Evolutionary conservation across 495 filamentous ascomycete genomes (phyloP).

Genomic region (Lepraria neglecta): DNA sequence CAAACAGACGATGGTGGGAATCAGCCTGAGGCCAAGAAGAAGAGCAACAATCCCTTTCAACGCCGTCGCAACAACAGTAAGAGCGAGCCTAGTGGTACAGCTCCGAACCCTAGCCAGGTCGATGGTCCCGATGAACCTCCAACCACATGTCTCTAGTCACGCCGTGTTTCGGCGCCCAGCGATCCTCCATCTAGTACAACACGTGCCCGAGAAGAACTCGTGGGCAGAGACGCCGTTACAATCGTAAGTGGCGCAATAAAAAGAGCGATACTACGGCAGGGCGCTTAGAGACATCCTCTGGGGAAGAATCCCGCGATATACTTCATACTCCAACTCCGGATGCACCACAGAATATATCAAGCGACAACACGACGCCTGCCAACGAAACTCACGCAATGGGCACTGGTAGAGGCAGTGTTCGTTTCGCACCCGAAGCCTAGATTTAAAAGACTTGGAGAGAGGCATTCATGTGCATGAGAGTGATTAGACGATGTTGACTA

Average conservation of each 20-base stretch:
- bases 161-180: conserved; percentile 9
- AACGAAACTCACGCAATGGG: background rate
- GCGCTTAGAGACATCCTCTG: background rate
- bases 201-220: background rate
- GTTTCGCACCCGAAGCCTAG: background rate
- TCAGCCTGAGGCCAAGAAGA: background rate
- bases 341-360: background rate
- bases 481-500: background rate
- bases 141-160: background rate
- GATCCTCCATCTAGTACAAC: background rate
- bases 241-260: conserved; percentile 1
- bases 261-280: conserved; percentile 1
- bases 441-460: background rate
- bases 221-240: conserved; percentile 5
- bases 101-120: background rate
- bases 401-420: background rate
- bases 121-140: conserved; percentile 8
- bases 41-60: background rate
- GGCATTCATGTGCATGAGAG: background rate
- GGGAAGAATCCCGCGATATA: conserved; percentile 6
- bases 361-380: too few species aligned
- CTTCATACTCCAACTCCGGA: background rate
- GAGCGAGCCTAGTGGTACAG: conserved; percentile 10
- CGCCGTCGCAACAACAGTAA: conserved; percentile 12
- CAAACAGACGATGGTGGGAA: too few species aligned